These are phyloP conservation scores for Scheffersomyces titani DNA, from an alignment of 1,139 yeast species.

Conservation along the genomic window DNA sequence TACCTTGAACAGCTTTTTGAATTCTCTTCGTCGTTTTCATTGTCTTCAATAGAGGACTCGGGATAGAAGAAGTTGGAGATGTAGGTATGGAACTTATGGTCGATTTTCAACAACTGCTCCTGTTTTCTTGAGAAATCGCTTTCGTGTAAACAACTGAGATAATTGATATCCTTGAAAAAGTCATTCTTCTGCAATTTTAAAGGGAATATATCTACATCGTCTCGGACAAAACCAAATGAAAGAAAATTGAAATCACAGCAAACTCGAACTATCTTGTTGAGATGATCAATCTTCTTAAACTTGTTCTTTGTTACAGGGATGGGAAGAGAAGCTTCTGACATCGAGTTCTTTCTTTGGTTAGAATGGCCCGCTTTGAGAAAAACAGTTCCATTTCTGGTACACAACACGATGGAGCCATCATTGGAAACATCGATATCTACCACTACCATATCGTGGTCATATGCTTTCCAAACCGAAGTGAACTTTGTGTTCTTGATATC, in stretches of 20 bases:
- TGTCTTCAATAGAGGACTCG: constrained; percentile 8
- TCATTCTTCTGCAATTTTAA: constrained; percentile 45
- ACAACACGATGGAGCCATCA: constrained; percentile 69
- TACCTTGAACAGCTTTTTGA: constrained; percentile 4
- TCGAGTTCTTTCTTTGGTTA: constrained; percentile 33
- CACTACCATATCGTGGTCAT: constrained; percentile 49
- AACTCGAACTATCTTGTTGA: constrained; percentile 60
- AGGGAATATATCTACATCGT: constrained; percentile 60
- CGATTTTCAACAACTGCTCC: constrained; percentile 29
- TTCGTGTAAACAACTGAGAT: constrained; percentile 46
- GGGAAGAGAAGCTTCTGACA: constrained; percentile 29
- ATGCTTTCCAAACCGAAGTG: constrained; percentile 53
- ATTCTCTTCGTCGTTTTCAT: constrained; percentile 8
- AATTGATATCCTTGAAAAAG: constrained; percentile 48
- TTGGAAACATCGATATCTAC: constrained; percentile 66
- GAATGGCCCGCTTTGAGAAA: constrained; percentile 34
- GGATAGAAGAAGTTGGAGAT: constrained; percentile 30
- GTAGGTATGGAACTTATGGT: constrained; percentile 22
- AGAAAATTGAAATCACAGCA: constrained; percentile 66
- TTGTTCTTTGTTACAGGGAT: constrained; percentile 39
- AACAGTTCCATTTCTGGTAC: constrained; percentile 69
- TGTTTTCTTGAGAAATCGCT: constrained; percentile 27
- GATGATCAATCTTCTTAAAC: constrained; percentile 52
- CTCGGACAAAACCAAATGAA: constrained; percentile 69
- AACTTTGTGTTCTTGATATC: constrained; percentile 39